Base-by-base conservation (phyloP, 2,329 filamentous ascomycete genomes). In the Aspergillus quadrilineatus region DNA sequence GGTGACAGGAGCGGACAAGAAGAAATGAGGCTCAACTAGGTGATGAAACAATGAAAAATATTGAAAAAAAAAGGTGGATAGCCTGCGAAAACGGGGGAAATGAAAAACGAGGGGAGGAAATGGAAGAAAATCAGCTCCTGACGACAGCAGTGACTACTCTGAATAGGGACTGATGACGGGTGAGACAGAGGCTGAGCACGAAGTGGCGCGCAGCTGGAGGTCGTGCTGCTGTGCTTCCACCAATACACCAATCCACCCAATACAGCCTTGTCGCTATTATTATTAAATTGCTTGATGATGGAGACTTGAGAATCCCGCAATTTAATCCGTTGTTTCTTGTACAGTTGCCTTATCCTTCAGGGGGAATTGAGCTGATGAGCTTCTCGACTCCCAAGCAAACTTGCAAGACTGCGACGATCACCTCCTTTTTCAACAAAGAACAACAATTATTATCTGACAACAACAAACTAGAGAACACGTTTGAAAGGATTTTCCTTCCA, bases 181-280 rank as follows among this genome's bases (percentile, higher is more conserved):
- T 53, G 52, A 58, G 56, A 60, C 55, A 44, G 56, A 47, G 56
- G 50, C 54, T 58, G 56, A 56, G 56, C 56, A 50, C 17, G 8
- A 14, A 29, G 49, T 45, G 48, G 53, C 56, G 56, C 50, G 44
- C 44, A 14, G 44, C 44, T 32, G 29, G n/a, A n/a, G 14, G 26
- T 22, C 22, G 22, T 22, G 22, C 22, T 30, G 14, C 43, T 45
- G 17, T 30, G 43, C 22, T 30, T 30, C 26, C 43, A 45, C 22
- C 22, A 17, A 17, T 17, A 1, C 17, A 17, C 17, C 17, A 22
- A 22, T 22, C 22, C 22, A 22, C 22, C 3, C 43, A 32, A 14
- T 22, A 26, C 8, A 41, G 43, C 39, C 29, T 26, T 45, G 12
- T 45, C 43, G 43, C 43, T n/a, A 22, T 22, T 22, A 22, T 22